Base-by-base conservation (phyloP, 2,329 filamentous ascomycete genomes). In the Didymella glomerata region DNA sequence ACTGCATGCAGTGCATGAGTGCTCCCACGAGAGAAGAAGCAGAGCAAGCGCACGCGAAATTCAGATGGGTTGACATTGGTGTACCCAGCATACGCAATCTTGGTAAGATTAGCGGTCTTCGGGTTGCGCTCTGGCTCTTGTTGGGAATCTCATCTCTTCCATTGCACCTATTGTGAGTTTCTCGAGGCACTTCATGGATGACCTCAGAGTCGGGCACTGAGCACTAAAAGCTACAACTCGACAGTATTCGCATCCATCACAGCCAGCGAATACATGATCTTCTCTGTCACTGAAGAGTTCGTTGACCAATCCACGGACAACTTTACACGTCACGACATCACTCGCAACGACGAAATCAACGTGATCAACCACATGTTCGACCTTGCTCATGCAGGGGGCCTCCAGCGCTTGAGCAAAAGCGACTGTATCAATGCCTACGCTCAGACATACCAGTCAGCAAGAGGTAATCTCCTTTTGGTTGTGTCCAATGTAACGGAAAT, bases 1-100 rank as follows among this genome's bases (percentile, higher is more conserved):
- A 82, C 58, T 79, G 77, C 51, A 84, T 84, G 80, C 84, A 86
- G 57, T 74, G 80, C n/a, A 67, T 86, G 16, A 78, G 70, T 20
- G 77, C 83, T 0, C 84, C 84, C 0, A 84, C 80, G 1, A 72
- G 84, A 27, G 56, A 63, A 9, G 82, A 85, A 36, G 68, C 85
- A 8, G 80, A 85, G 48, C 65, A 61, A 22, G 82, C 82, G 0
- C 84, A 86, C 67, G 44, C 61, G 0, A 32, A 32, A 60, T n/a
- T 20, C n/a, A 25, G 24, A 40, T 55, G 54, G 58, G 22, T 61
- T 4, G 65, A 70, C 46, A 61, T 70, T 30, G 66, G 68, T 1
- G 51, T 70, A 3, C 61, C 58, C 6, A 68, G 64, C 34, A 10
- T 68, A 24, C 45, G 63, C 13, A 68, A 70, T 45, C 44, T 69